Percentiles rank a stretch among this genome's conserved stretches.
These are phyloP conservation scores for Eremochloa ophiuroides DNA, from an alignment of 176 grass and related monocot genomes.

Conservation along the genomic window DNA sequence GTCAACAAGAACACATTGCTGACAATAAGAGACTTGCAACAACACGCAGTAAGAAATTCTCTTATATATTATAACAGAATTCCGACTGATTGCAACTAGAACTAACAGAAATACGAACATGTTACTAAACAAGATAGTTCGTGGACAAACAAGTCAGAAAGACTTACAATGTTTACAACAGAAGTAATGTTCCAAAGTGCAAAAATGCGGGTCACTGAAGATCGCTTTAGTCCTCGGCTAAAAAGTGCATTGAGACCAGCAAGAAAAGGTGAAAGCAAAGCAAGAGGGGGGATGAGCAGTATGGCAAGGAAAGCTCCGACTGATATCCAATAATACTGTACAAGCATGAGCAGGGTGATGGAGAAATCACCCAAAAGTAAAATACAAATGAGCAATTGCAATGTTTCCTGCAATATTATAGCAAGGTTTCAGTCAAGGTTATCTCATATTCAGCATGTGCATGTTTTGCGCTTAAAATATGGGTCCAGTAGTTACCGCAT, in stretches of 20 bases:
- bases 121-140: neutral
- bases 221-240: constrained; percentile 89
- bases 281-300: constrained; percentile 81
- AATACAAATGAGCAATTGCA: constrained; percentile 81
- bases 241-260: constrained; percentile 96
- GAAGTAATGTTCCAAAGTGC: constrained; percentile 91
- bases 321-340: constrained; percentile 98
- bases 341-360: constrained; percentile 78
- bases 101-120: neutral
- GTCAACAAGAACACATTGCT: neutral
- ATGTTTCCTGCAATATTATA: constrained; percentile 79
- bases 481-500: constrained; percentile 52
- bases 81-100: neutral
- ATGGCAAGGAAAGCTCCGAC: constrained; percentile 82
- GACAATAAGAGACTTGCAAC: neutral
- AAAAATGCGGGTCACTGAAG: constrained; percentile 89
- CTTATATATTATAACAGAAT: neutral
- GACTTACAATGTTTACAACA: constrained; percentile 88
- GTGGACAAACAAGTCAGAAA: neutral
- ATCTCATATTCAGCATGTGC: neutral
- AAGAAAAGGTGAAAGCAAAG: constrained; percentile 90
- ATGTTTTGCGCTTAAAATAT: neutral
- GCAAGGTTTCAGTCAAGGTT: constrained; percentile 8
- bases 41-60: constrained; percentile 14
- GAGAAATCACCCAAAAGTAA: constrained; percentile 88